Conservation (phyloP, 108 stramenopile genomes). For the Cyclotella baltica region DNA sequence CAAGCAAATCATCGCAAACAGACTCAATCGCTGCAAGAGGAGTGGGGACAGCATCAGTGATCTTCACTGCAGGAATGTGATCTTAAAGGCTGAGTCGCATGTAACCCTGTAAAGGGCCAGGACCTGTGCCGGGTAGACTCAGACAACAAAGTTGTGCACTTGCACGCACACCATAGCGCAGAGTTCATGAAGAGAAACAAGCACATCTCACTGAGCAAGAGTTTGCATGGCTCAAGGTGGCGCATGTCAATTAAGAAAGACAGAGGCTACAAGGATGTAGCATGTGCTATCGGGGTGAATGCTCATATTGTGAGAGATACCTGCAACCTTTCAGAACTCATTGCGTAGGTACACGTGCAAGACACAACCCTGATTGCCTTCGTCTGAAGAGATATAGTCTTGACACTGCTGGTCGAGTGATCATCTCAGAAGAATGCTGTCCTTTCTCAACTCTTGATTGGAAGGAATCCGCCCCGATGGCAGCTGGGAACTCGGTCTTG, state of each 20-base stretch:
- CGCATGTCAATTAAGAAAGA: slow-evolving; percentile 25
- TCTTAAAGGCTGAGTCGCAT: slow-evolving; percentile 69
- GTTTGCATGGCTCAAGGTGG: not conserved
- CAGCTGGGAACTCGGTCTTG: slow-evolving; percentile 5
- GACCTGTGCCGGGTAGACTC: not conserved
- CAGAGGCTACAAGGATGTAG: not conserved
- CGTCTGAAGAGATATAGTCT: slow-evolving; percentile 65
- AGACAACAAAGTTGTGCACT: slow-evolving; percentile 8
- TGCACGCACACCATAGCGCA: not conserved
- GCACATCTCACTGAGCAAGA: slow-evolving; percentile 6
- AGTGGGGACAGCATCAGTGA: slow-evolving; percentile 67
- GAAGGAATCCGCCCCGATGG: slow-evolving; percentile 1
- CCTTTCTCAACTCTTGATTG: slow-evolving; percentile 58
- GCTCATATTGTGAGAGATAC: not conserved
- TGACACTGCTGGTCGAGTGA: slow-evolving; percentile 91
- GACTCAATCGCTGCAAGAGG: slow-evolving; percentile 40
- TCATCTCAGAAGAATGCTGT: slow-evolving; percentile 81
- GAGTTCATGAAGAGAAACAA: slow-evolving; percentile 19
- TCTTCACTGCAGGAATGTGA: slow-evolving; percentile 93
- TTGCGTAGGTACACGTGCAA: slow-evolving; percentile 35
- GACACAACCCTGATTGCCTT: slow-evolving; percentile 16
- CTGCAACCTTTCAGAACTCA: slow-evolving; percentile 16
- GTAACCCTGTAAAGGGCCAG: slow-evolving; percentile 9
- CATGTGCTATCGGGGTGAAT: slow-evolving; percentile 29
- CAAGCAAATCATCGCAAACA: slow-evolving; percentile 16